These are phyloP conservation scores for Amaranthus palmeri DNA, from an alignment of 148 eudicot genomes.

Conservation along the genomic window DNA sequence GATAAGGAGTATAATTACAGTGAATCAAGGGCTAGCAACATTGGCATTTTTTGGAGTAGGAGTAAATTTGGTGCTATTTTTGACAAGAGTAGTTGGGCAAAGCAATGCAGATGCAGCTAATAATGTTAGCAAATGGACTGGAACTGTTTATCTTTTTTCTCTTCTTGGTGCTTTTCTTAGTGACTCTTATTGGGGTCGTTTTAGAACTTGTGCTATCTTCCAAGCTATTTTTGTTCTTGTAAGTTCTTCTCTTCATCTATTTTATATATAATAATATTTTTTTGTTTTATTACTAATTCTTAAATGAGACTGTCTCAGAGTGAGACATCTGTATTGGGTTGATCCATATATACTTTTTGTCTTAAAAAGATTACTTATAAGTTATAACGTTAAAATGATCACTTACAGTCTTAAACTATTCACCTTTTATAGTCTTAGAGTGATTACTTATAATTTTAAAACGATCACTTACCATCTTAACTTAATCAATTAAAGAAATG, in stretches of 20 bases:
- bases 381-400: too few species aligned
- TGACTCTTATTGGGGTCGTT: slow-evolving; percentile 80
- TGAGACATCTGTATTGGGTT: too few species aligned
- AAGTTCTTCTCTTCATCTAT: slow-evolving; percentile 9
- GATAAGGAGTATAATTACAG: slow-evolving; percentile 22
- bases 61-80: slow-evolving; percentile 63
- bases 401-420: too few species aligned
- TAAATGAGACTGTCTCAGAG: too few species aligned
- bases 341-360: too few species aligned
- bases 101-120: slow-evolving; percentile 71
- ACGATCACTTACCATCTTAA: too few species aligned
- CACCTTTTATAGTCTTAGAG: too few species aligned
- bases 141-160: slow-evolving; percentile 68
- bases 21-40: slow-evolving; percentile 76
- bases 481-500: too few species aligned
- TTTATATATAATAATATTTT: too few species aligned
- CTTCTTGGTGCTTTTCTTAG: slow-evolving; percentile 74
- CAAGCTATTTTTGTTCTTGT: slow-evolving; percentile 64
- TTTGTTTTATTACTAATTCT: too few species aligned
- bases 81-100: slow-evolving; percentile 72
- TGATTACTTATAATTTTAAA: too few species aligned
- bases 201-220: slow-evolving; percentile 64
- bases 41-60: slow-evolving; percentile 72
- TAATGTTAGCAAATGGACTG: slow-evolving; percentile 80
- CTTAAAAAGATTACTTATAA: too few species aligned